phyloP scores from a whole-genome alignment of 2,329 filamentous ascomycete species.

The Monascus ruber region DNA sequence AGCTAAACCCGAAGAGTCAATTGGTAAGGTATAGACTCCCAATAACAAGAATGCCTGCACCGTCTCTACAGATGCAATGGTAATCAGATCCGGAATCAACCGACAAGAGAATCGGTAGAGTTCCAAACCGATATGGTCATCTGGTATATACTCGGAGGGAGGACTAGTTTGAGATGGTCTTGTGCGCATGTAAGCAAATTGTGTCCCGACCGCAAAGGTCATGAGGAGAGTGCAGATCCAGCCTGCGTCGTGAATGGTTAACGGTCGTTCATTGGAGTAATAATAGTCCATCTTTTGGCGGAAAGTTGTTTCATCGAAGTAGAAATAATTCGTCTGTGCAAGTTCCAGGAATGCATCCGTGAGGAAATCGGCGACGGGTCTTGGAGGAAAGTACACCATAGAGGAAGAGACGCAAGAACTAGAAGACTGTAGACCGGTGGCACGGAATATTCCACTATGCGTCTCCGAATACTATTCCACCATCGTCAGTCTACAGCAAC shows the following conservation, averaged over 20 bases:
- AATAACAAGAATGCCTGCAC: conserved; percentile 38
- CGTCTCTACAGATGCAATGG: conserved; percentile 41
- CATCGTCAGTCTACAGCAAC: too few relatives aligned
- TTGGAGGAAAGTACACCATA: conserved; percentile 18
- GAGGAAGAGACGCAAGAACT: conserved; percentile 14
- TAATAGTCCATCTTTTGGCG: conserved; percentile 15
- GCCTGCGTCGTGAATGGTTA: conserved; percentile 17
- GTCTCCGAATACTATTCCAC: too few relatives aligned
- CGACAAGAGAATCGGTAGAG: conserved; percentile 42
- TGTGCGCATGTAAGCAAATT: conserved; percentile 24
- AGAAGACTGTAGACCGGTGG: conserved; percentile 18
- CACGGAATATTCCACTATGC: conserved; percentile 13
- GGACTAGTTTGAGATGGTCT: conserved; percentile 3
- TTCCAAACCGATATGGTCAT: conserved; percentile 39
- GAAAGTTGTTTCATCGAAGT: conserved; percentile 20
- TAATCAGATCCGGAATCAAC: conserved; percentile 43
- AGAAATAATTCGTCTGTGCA: conserved; percentile 23
- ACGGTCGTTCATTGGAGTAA: conserved; percentile 11
- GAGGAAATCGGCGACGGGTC: conserved; percentile 21
- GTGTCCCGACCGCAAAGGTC: conserved; percentile 26
- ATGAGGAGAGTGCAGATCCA: conserved; percentile 21
- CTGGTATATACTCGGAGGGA: conserved; percentile 31
- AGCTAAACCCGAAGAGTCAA: conserved; percentile 41
- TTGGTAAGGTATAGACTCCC: conserved; percentile 28
- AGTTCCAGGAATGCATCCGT: conserved; percentile 21